Evolutionary conservation across 352 stramenopile species (phyloP).

Genomic region (Globisporangium megalacanthum): DNA sequence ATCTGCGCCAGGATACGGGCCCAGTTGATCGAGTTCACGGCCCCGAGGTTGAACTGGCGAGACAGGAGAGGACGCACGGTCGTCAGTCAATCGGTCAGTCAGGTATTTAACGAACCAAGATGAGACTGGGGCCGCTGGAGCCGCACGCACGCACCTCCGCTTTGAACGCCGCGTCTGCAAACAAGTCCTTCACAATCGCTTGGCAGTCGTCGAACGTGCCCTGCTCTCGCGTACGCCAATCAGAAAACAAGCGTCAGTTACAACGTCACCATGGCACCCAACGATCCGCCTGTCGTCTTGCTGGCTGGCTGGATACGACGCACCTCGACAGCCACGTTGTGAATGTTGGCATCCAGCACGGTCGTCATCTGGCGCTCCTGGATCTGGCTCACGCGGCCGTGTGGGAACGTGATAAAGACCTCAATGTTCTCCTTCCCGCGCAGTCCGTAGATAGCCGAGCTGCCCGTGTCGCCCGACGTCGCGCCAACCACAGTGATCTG

Average conservation of each 20-base stretch:
- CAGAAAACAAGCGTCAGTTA: too few species aligned
- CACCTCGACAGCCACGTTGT: conserved; percentile 91
- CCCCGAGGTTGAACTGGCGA: conserved; percentile 87
- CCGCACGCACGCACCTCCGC: conserved; percentile 34
- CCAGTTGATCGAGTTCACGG: conserved; percentile 99
- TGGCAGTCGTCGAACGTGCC: conserved; percentile 99
- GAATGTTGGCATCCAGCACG: conserved; percentile 96
- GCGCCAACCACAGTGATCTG: conserved; percentile 96
- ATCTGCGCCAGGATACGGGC: conserved; percentile 98
- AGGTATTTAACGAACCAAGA: too few species aligned
- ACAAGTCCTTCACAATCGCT: conserved; percentile 98
- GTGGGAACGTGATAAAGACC: conserved; percentile 97
- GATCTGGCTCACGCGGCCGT: conserved; percentile 94
- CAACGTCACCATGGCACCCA: background rate
- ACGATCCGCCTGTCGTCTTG: background rate
- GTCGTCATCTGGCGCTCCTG: conserved; percentile 99
- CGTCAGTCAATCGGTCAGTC: background rate
- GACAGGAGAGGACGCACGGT: background rate
- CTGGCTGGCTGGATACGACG: background rate
- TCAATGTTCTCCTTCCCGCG: conserved; percentile 97
- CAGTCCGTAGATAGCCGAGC: conserved; percentile 97
- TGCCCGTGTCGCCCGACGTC: conserved; percentile 97
- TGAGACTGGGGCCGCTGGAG: too few species aligned
- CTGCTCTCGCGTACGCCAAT: conserved; percentile 14
- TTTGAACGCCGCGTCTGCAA: conserved; percentile 93